Base-by-base conservation (phyloP, 2,329 filamentous ascomycete genomes). In the Anisogramma anomala region DNA sequence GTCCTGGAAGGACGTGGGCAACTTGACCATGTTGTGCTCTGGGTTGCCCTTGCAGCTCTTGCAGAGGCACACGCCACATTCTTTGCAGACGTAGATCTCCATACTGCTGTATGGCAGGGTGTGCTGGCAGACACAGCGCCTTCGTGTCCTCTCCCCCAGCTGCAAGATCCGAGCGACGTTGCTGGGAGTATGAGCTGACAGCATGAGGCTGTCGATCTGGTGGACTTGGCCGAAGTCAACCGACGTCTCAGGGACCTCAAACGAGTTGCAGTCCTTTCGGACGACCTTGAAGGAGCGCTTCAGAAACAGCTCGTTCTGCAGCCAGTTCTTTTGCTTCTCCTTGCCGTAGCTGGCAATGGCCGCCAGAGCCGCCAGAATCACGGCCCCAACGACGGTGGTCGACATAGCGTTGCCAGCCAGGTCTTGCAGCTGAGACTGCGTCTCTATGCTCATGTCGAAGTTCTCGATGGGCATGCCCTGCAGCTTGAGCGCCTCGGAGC, bases 361-460 rank as follows among this genome's bases (percentile, higher is more conserved):
- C 2, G 34, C 33, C 1, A 88, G 56, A 0, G 74, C 69, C 1
- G 74, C 64, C 2, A 84, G 51, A 1, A 83, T 68, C 0, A 73
- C 71, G 2, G 72, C 66, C 3, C 78, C 80, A 8, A 87, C 74
- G 1, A 86, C 79, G 0, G 83, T 82, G 0, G 75, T 76, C 1
- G 73, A 77, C 84, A 89, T 89, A 0, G 84, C 84, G 55, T 91
- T 89, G 0, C 84, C 84, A 2, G 81, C 82, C 2, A 89, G 62
- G 48, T 86, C 75, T 47, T 79, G 74, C 2, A 84, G 62, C 14
- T 87, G 64, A 1, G 61, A 57, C 34, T 78, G 66, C 0, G 68
- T 71, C 50, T 88, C 78, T 7, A 69, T 69, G 0, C 72, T 77
- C n/a, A 86, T 66, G 1, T 76, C 62, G 9, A 88, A 62, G 36